Percentiles rank a stretch among this genome's conserved stretches.
phyloP scores from a whole-genome alignment of 495 filamentous ascomycete genomes.

The Podospora pseudoanserina region DNA sequence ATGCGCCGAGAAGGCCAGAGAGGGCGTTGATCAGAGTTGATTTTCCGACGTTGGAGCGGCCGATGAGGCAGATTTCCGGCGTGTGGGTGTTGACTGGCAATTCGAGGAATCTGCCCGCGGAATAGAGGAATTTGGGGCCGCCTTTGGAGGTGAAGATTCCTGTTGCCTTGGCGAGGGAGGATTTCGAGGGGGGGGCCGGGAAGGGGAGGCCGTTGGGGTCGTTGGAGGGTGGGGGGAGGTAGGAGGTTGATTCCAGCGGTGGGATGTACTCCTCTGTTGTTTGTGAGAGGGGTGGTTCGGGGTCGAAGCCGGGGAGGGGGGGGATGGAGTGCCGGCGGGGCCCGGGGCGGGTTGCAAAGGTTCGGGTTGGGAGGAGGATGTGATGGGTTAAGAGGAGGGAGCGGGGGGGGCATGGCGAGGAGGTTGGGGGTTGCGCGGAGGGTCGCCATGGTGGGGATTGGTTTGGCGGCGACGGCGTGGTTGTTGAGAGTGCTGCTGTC shows the following conservation, averaged over 20 bases:
- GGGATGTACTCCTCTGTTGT: background rate
- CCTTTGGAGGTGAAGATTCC: constrained; percentile 57
- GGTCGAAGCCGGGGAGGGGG: background rate
- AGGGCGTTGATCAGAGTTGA: constrained; percentile 83
- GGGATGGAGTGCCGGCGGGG: constrained; percentile 4
- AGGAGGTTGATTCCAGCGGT: constrained; percentile 22
- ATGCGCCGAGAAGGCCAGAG: constrained; percentile 45
- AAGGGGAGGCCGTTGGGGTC: constrained; percentile 28
- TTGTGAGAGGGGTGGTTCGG: background rate
- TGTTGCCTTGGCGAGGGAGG: constrained; percentile 39
- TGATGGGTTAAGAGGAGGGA: constrained; percentile 14
- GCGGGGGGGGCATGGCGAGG: constrained; percentile 18
- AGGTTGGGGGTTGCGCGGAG: background rate
- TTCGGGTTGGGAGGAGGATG: background rate
- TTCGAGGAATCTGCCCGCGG: constrained; percentile 66
- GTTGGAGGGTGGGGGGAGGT: constrained; percentile 34
- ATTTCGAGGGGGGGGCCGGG: constrained; percentile 11
- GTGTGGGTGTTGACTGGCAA: constrained; percentile 51
- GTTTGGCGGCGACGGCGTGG: background rate
- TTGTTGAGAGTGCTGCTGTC: background rate
- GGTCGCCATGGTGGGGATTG: background rate
- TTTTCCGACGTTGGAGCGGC: constrained; percentile 91
- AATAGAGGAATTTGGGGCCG: constrained; percentile 65
- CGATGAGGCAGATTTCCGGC: constrained; percentile 60
- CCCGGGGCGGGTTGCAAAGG: constrained; percentile 7